phyloP scores from a whole-genome alignment of 2,329 filamentous ascomycete genomes.

The Fusarium setosum region DNA sequence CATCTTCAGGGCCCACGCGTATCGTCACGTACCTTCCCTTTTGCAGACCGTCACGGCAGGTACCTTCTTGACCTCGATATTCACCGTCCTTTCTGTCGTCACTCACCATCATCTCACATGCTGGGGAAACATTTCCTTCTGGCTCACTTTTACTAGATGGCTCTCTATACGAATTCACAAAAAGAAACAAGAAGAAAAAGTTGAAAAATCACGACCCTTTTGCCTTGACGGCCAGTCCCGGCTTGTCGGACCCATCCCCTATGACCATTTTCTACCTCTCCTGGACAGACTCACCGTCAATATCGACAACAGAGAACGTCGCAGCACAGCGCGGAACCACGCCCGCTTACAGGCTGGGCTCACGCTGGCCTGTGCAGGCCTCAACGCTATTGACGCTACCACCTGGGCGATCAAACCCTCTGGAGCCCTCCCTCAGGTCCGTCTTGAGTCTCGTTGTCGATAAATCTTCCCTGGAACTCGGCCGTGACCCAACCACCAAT shows the following conservation, averaged over 20 bases:
- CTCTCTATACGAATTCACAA: too few species aligned
- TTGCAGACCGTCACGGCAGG: slow-evolving; percentile 12
- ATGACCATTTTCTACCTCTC: too few species aligned
- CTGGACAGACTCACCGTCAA: background rate
- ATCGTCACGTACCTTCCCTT: slow-evolving; percentile 34
- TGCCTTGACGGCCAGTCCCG: background rate
- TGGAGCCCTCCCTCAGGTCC: slow-evolving; percentile 13
- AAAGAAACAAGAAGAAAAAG: background rate
- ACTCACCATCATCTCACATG: slow-evolving; percentile 2
- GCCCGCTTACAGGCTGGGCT: slow-evolving; percentile 22
- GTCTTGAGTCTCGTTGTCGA: background rate
- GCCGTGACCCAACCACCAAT: slow-evolving; percentile 6
- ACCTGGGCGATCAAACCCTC: slow-evolving; percentile 21
- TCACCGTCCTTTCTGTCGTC: slow-evolving; percentile 5
- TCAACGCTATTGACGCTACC: slow-evolving; percentile 25
- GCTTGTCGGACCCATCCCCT: background rate
- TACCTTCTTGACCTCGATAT: slow-evolving; percentile 2
- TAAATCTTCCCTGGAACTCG: slow-evolving; percentile 13
- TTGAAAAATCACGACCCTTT: background rate
- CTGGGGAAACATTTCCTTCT: background rate
- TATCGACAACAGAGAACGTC: background rate
- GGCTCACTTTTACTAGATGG: too few species aligned
- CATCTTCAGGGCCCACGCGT: slow-evolving; percentile 31
- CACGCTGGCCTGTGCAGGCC: slow-evolving; percentile 22
- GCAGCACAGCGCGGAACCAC: slow-evolving; percentile 26